Evolutionary conservation across 2,329 filamentous ascomycete genomes (phyloP).

Genomic region (Claviceps pazoutovae): DNA sequence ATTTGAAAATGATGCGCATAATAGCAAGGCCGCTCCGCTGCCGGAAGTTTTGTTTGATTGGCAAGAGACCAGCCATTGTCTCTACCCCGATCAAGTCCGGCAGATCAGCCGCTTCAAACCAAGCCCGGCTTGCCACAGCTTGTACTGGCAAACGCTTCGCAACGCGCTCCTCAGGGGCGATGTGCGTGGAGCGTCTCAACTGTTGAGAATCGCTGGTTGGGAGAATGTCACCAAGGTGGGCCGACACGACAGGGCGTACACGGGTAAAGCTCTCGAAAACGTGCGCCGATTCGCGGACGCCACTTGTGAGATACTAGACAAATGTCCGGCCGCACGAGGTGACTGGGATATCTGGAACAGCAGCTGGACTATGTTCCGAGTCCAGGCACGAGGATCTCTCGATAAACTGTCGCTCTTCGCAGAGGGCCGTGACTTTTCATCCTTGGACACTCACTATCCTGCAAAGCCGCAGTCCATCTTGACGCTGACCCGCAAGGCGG

Average conservation of each 20-base stretch:
- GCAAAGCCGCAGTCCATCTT: constrained; percentile 39
- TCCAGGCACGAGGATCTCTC: constrained; percentile 54
- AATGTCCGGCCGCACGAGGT: constrained; percentile 53
- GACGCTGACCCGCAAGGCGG: constrained; percentile 60
- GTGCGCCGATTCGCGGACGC: constrained; percentile 58
- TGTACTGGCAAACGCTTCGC: constrained; percentile 81
- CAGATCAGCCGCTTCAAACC: constrained; percentile 50
- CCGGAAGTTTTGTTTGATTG: constrained; percentile 73
- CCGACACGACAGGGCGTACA: constrained; percentile 53
- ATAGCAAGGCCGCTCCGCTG: constrained; percentile 38
- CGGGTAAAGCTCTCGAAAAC: constrained; percentile 61
- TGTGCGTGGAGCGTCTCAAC: constrained; percentile 47
- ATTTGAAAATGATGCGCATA: constrained; percentile 23
- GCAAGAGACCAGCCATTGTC: constrained; percentile 62
- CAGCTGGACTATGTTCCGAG: constrained; percentile 75
- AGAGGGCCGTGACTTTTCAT: constrained; percentile 50
- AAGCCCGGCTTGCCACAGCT: constrained; percentile 59
- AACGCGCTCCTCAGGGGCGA: constrained; percentile 62
- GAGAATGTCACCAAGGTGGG: constrained; percentile 57
- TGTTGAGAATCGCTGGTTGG: constrained; percentile 67
- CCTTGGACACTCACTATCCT: constrained; percentile 19
- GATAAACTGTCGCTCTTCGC: constrained; percentile 64
- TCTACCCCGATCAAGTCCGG: constrained; percentile 53
- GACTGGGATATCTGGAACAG: constrained; percentile 75
- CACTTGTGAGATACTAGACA: constrained; percentile 54